Conservation (phyloP, 441 rosid genomes). For the Populus hybrid region DNA sequence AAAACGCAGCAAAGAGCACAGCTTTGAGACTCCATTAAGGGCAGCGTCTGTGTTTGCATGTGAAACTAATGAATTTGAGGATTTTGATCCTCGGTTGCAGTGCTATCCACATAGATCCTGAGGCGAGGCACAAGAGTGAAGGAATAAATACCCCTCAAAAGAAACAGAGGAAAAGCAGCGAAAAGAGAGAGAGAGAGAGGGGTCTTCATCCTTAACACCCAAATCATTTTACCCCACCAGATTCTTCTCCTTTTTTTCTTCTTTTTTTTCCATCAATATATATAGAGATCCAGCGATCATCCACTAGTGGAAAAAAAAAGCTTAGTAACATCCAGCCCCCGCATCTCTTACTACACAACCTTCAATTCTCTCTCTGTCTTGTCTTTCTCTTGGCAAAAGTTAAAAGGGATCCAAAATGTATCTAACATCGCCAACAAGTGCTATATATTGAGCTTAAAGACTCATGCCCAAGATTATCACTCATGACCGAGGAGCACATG, state of each 20-base stretch:
- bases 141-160: slow-evolving; percentile 1
- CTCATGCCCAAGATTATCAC: slow-evolving; percentile 24
- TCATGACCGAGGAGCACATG: slow-evolving; percentile 24
- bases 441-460: slow-evolving; percentile 40
- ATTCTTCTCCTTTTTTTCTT: too few relatives aligned
- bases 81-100: background rate
- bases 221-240: slow-evolving; percentile 26
- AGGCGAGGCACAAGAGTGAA: background rate
- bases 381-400: slow-evolving; percentile 4
- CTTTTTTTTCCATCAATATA: background rate
- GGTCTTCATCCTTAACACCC: slow-evolving; percentile 4
- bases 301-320: background rate
- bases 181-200: too few relatives aligned
- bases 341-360: slow-evolving; percentile 12
- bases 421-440: slow-evolving; percentile 22
- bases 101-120: background rate
- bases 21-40: background rate
- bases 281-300: background rate
- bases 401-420: slow-evolving; percentile 1
- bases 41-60: slow-evolving; percentile 8
- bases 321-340: background rate
- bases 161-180: too few relatives aligned
- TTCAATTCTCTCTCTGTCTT: slow-evolving; percentile 2
- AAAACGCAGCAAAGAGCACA: too few relatives aligned
- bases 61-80: slow-evolving; percentile 11